Base-by-base conservation (phyloP, 2,329 filamentous ascomycete genomes). In the Periconia sp. region DNA sequence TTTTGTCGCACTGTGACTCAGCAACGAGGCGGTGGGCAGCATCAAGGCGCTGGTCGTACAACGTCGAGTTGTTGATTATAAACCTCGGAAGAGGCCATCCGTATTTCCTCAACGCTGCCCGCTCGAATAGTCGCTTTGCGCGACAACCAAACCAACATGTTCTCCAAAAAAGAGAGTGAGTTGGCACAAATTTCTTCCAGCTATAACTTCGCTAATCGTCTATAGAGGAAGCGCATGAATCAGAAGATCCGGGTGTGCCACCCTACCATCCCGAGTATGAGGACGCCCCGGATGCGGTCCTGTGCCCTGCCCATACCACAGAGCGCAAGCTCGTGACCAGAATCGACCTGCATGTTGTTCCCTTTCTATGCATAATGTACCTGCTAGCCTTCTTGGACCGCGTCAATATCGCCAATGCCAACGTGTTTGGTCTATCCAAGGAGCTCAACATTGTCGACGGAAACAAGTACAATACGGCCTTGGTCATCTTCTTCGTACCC, bases 401-500 rank as follows among this genome's bases (percentile, higher is more conserved):
- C 40, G 76, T 80, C 45, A 81, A 81, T 50, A 80, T 81, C 36
- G 66, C 73, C 23, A 81, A 81, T 48, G 78, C 78, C 4, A 77
- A 79, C 44, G 72, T 78, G 16, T 76, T 77, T 41, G 75, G 77
- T 10, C 64, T 81, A 9, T 72, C 72, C 1, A 59, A 63, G 18
- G 76, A 80, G 16, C 65, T 80, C 4, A 45, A 70, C 4, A 67
- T 81, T 1, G 48, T 53, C 4, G 63, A 66, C 7, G 65, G 66
- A 26, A 68, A 75, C 48, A 63, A 75, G 43, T 78, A 76, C 59
- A 81, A 80, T 46, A 72, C 62, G 2, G 77, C 78, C 1, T 62
- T 81, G 5, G 75, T 79, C 48, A 78, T 80, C 49, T 80, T 81
- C 66, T 80, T 79, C 59, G 74, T 80, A 5, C 73, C 74, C 0